Percentiles rank a stretch among this genome's conserved stretches.
These are phyloP conservation scores for Durio zibethinus DNA, from an alignment of 345 rosid genomes.

Conservation along the genomic window DNA sequence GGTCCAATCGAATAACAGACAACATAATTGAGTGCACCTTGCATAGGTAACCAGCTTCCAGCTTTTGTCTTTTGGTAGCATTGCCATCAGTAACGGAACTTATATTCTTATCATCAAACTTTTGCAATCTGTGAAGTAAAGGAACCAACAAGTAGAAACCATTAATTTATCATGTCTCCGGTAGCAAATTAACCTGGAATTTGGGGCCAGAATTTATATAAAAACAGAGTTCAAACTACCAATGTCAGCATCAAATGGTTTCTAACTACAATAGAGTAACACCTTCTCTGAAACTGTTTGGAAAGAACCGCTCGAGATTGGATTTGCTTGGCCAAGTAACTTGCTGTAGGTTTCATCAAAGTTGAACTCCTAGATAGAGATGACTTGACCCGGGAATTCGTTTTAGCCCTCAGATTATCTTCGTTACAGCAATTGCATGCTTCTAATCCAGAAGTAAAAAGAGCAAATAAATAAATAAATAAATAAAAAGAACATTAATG, in stretches of 20 bases:
- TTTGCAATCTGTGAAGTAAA: conserved; percentile 40
- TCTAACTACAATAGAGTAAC: not conserved
- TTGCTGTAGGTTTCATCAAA: conserved; percentile 82
- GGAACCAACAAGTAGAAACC: conserved; percentile 4
- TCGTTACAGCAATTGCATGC: conserved; percentile 16
- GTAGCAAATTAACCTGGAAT: not conserved
- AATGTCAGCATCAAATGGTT: not conserved
- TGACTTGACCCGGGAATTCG: conserved; percentile 26
- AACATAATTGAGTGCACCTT: conserved; percentile 48
- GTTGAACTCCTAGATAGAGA: conserved; percentile 42
- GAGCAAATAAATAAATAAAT: not conserved
- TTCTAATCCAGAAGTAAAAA: conserved; percentile 26
- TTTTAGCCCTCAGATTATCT: conserved; percentile 14
- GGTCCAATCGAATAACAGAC: not conserved
- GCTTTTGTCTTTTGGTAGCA: conserved; percentile 78
- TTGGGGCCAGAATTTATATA: not conserved
- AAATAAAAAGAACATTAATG: not conserved
- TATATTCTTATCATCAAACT: conserved; percentile 34
- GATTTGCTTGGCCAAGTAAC: conserved; percentile 76
- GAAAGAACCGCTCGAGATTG: conserved; percentile 37
- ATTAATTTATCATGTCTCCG: not conserved
- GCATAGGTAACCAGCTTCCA: conserved; percentile 63
- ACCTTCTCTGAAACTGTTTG: conserved; percentile 45
- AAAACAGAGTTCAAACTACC: not conserved
- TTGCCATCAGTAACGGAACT: conserved; percentile 35